phyloP scores from a whole-genome alignment of 768 basidiomycete genomes.

The Gymnopilus junonius region DNA sequence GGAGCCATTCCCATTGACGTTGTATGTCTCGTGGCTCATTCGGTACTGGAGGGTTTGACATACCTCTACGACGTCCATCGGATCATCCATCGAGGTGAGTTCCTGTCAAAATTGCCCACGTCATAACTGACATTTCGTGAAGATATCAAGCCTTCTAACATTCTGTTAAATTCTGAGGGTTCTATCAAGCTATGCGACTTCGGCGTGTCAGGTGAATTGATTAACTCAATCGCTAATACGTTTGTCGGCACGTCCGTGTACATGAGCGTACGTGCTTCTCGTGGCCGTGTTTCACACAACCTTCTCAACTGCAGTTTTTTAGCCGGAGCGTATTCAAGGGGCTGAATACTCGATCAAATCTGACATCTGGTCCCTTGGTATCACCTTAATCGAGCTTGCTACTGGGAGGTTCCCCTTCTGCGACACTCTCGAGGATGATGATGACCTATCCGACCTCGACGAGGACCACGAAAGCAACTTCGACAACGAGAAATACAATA shows the following conservation, averaged over 20 bases:
- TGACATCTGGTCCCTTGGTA: slow-evolving; percentile 98
- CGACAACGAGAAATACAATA: slow-evolving; percentile 36
- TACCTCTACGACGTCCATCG: slow-evolving; percentile 97
- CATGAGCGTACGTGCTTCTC: slow-evolving; percentile 82
- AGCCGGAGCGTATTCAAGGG: slow-evolving; percentile 99
- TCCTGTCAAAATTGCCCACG: not conserved
- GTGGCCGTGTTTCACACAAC: not conserved
- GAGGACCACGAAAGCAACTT: slow-evolving; percentile 43
- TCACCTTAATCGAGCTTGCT: slow-evolving; percentile 95
- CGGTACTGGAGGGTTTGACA: slow-evolving; percentile 92
- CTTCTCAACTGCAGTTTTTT: not conserved
- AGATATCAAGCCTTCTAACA: slow-evolving; percentile 99
- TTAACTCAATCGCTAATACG: slow-evolving; percentile 98
- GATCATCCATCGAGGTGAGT: slow-evolving; percentile 96
- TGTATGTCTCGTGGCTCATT: slow-evolving; percentile 91
- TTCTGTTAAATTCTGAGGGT: slow-evolving; percentile 91
- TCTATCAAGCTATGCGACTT: slow-evolving; percentile 99
- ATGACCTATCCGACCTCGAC: slow-evolving; percentile 72
- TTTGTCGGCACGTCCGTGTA: slow-evolving; percentile 99
- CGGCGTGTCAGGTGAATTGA: slow-evolving; percentile 97
- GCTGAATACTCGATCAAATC: slow-evolving; percentile 98
- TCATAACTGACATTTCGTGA: not conserved
- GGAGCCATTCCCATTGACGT: slow-evolving; percentile 92
- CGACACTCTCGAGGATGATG: slow-evolving; percentile 65
- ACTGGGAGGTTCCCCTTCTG: slow-evolving; percentile 98